These are phyloP conservation scores for Neovahlkampfia damariscottae DNA, from an alignment of 78 protist genomes.

Conservation along the genomic window DNA sequence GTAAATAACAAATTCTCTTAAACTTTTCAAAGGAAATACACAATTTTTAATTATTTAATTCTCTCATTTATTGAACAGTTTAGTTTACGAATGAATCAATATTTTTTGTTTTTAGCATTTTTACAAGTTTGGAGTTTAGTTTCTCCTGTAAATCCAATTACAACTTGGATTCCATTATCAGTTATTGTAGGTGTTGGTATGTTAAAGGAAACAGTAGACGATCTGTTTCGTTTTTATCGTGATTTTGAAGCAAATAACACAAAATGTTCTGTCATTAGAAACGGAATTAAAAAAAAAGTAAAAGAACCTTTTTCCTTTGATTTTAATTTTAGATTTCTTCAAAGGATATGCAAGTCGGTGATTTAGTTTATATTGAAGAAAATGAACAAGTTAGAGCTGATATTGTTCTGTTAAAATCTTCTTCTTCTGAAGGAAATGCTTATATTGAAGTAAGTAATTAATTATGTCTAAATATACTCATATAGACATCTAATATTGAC, in stretches of 20 bases:
- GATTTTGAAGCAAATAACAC: too few species aligned
- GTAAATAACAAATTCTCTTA: too few species aligned
- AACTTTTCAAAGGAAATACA: too few species aligned
- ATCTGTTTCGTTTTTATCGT: too few species aligned
- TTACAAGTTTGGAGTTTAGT: constrained; percentile 46
- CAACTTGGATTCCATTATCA: constrained; percentile 73
- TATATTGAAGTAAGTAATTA: too few species aligned
- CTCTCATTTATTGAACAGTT: constrained; percentile 61
- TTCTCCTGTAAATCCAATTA: constrained; percentile 51
- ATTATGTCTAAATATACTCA: too few species aligned
- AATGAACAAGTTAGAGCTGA: constrained; percentile 71
- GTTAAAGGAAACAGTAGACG: too few species aligned
- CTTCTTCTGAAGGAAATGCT: constrained; percentile 52
- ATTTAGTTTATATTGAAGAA: constrained; percentile 34
- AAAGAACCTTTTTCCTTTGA: background rate
- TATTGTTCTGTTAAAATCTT: constrained; percentile 40
- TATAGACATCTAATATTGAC: constrained; percentile 82
- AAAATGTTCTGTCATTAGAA: too few species aligned
- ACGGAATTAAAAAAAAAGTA: background rate
- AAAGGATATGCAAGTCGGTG: constrained; percentile 37
- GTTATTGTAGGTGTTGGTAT: too few species aligned
- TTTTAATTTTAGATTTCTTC: background rate
- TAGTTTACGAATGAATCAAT: constrained; percentile 54
- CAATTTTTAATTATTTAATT: constrained; percentile 37
- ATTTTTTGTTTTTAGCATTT: constrained; percentile 61